Percentiles rank a stretch among this genome's conserved stretches.
Evolutionary conservation across 2,329 filamentous ascomycete species (phyloP).

Genomic region (Fusarium setosum): DNA sequence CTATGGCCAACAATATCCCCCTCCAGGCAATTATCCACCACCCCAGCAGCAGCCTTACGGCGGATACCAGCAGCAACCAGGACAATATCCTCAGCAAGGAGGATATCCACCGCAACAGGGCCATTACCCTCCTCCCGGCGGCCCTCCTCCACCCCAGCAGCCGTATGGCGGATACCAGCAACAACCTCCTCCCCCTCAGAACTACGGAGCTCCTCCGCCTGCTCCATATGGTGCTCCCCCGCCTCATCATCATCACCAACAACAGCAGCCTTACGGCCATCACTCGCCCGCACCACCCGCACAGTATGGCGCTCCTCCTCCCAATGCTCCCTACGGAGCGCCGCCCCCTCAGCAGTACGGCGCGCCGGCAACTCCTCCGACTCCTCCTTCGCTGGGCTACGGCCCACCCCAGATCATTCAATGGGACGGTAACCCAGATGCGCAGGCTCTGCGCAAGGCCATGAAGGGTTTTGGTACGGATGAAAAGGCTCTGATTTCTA

Average conservation of each 20-base stretch:
- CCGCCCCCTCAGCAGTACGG: conserved; percentile 50
- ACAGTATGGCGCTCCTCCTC: conserved; percentile 49
- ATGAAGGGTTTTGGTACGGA: conserved; percentile 97
- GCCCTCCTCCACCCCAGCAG: conserved; percentile 43
- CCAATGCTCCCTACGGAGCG: conserved; percentile 47
- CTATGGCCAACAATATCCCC: conserved; percentile 52
- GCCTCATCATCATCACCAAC: conserved; percentile 39
- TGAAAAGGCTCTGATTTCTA: conserved; percentile 78
- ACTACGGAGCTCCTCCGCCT: conserved; percentile 50
- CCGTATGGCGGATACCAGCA: conserved; percentile 49
- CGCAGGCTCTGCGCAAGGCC: conserved; percentile 78
- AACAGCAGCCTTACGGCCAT: conserved; percentile 28
- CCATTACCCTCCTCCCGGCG: conserved; percentile 48
- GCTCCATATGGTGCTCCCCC: conserved; percentile 47
- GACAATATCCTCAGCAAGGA: conserved; percentile 46
- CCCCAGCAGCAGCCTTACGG: conserved; percentile 42
- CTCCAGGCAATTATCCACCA: conserved; percentile 46
- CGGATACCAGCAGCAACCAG: conserved; percentile 50
- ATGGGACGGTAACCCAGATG: conserved; percentile 75
- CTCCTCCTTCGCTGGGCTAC: conserved; percentile 80
- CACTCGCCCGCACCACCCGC: conserved; percentile 41
- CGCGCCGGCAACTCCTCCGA: conserved; percentile 61
- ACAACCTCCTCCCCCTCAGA: conserved; percentile 46
- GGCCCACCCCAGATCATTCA: conserved; percentile 75
- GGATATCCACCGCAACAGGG: conserved; percentile 51